phyloP scores from a whole-genome alignment of 2,329 filamentous ascomycete species.

The Fonsecaea erecta region DNA sequence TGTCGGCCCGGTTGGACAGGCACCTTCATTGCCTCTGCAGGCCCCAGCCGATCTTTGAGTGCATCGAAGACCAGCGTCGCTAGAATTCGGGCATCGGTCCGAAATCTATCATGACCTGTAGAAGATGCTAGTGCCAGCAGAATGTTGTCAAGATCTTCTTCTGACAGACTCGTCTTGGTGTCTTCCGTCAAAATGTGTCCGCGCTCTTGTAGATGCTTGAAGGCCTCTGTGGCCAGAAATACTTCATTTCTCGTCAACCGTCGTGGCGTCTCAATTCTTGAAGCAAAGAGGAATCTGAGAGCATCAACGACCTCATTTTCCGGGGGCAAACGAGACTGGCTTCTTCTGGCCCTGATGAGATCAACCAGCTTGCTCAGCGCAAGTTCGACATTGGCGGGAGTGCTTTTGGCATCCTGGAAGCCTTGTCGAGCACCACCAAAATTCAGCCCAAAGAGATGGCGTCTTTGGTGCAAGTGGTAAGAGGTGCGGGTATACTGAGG shows the following conservation, averaged over 20 bases:
- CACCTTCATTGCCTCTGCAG: conserved; percentile 7
- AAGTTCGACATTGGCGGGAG: conserved; percentile 33
- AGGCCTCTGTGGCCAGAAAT: conserved; percentile 61
- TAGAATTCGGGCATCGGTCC: conserved; percentile 32
- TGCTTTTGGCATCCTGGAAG: conserved; percentile 31
- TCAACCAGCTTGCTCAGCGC: conserved; percentile 59
- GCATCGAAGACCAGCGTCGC: conserved; percentile 30
- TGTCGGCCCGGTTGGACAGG: conserved; percentile 12
- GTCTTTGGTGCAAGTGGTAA: conserved; percentile 22
- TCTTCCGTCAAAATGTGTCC: conserved; percentile 39
- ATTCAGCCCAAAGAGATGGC: conserved; percentile 32
- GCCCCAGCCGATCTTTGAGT: conserved; percentile 26
- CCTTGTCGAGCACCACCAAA: conserved; percentile 15
- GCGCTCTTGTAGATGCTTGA: conserved; percentile 61
- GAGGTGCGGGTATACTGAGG: conserved; percentile 4
- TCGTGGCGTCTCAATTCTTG: conserved; percentile 55
- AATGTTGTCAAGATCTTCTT: conserved; percentile 47
- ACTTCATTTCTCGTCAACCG: conserved; percentile 70
- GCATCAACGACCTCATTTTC: conserved; percentile 67
- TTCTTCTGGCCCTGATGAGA: conserved; percentile 65
- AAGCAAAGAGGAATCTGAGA: conserved; percentile 66
- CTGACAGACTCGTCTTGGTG: conserved; percentile 46
- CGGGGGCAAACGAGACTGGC: conserved; percentile 68
- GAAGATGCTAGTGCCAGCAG: conserved; percentile 45
- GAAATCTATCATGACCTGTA: conserved; percentile 32